Percentiles rank a stretch among this genome's conserved stretches.
phyloP scores from a whole-genome alignment of 805 yeast species.

The Wickerhamiella sergipiensis region DNA sequence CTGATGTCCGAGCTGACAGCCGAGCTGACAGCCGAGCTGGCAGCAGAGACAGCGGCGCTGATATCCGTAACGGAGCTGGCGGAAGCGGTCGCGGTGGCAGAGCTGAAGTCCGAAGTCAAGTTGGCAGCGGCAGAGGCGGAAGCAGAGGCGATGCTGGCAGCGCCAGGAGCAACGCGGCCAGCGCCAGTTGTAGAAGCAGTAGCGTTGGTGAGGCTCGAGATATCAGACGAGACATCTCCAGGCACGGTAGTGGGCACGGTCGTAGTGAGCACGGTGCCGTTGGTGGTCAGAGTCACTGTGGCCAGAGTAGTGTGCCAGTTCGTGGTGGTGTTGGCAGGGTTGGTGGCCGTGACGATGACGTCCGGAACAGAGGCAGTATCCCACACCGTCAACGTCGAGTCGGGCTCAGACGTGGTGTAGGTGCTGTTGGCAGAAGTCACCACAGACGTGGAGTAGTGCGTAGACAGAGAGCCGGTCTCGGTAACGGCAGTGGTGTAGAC shows the following conservation, averaged over 20 bases:
- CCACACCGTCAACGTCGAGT: constrained; percentile 7
- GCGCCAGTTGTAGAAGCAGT: not conserved
- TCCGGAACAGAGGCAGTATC: constrained; percentile 10
- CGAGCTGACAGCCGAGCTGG: not conserved
- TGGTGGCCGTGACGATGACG: constrained; percentile 2
- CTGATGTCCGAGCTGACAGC: not conserved
- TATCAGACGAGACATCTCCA: too few relatives aligned
- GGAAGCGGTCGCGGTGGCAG: not conserved
- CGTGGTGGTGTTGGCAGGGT: constrained; percentile 6
- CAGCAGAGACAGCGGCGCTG: not conserved
- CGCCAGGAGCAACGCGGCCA: not conserved
- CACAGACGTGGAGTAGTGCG: not conserved
- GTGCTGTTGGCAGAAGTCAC: constrained; percentile 8
- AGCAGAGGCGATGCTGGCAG: constrained; percentile 2
- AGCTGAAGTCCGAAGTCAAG: not conserved
- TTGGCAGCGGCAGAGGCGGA: not conserved
- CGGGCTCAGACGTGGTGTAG: constrained; percentile 3
- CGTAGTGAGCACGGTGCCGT: constrained; percentile 3
- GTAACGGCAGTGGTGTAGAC: constrained; percentile 9
- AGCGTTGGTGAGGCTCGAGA: not conserved
- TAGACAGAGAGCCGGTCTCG: constrained; percentile 1
- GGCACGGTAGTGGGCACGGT: constrained; percentile 3
- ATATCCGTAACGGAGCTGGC: constrained; percentile 1
- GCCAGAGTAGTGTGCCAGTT: not conserved
- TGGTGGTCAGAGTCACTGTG: not conserved